Conservation (phyloP, 176 grass and related monocot species). For the Microstegium vimineum region DNA sequence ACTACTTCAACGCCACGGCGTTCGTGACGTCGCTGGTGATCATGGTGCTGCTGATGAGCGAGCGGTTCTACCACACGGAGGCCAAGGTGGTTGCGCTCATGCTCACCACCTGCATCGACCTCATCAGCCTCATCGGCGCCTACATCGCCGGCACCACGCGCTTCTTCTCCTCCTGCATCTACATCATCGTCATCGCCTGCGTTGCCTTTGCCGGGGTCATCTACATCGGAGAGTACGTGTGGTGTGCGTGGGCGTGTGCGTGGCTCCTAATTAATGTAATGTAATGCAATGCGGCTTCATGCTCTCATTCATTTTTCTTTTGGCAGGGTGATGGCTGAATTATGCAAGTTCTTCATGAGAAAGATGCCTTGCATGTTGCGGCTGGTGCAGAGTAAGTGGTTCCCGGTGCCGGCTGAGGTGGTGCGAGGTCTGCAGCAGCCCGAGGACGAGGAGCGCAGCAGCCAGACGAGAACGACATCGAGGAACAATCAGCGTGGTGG, state of each 20-base stretch:
- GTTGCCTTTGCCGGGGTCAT: constrained; percentile 25
- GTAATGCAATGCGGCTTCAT: neutral
- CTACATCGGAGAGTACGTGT: constrained; percentile 15
- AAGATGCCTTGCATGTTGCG: neutral
- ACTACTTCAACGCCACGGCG: neutral
- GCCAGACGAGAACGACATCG: neutral
- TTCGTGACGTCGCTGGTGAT: neutral
- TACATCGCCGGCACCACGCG: constrained; percentile 28
- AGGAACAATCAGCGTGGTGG: neutral
- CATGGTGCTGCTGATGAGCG: neutral
- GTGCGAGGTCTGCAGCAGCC: neutral
- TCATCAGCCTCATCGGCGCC: neutral
- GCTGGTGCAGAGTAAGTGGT: neutral
- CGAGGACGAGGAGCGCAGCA: neutral
- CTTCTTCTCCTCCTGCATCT: constrained; percentile 7
- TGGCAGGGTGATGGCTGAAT: neutral
- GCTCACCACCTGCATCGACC: constrained; percentile 21
- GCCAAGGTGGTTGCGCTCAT: constrained; percentile 34
- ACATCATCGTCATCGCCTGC: constrained; percentile 36
- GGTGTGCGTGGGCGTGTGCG: too few relatives aligned
- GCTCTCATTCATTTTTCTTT: neutral
- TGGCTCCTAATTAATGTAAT: neutral
- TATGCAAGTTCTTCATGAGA: neutral
- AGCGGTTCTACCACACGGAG: constrained; percentile 34
- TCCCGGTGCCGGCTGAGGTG: constrained; percentile 13